Base-by-base conservation (phyloP, 768 basidiomycete species). In the Fomitopsis serialis region DNA sequence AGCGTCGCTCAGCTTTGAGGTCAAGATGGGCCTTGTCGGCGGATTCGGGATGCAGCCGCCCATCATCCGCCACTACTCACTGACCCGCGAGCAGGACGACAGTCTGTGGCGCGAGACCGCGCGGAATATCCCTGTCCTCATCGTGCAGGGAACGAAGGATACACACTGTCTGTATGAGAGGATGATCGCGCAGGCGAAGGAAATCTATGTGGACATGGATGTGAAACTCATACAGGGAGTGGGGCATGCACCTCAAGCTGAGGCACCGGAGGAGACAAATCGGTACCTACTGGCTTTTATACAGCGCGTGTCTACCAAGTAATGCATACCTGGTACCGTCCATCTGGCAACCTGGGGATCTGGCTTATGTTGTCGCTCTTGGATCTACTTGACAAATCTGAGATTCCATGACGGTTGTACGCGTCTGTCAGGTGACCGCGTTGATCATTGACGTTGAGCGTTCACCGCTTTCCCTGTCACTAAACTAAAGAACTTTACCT, bases 61-160 rank as follows among this genome's bases (percentile, higher is more conserved):
- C 15, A 44, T 44, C 13, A 54, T 56, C 45, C 61, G 66, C 19
- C 40, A 46, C 19, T 51, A 44, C 52, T 54, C 50, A 27, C 19
- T 62, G 50, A 48, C 36, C 23, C 57, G 66, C 45, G 24, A 17
- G 29, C 66, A 65, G 54, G 61, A 62, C 46, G 54, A 55, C 17
- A 45, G 54, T n/a, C 43, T 52, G 13, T 64, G 58, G 58, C 52
- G 57, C 57, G 23, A 45, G 44, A 54, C 43, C 9, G 58, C 60
- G 50, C 45, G 53, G n/a, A 32, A 42, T 22, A 45, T 61, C 12
- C 62, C 60, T 19, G 55, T 60, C 45, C 51, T 65, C 15, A 36
- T 67, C 29, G 36, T 65, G 8, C 62, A 65, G 50, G 66, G 66
- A 21, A 57, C 35, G 36, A 53, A 57, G 51, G 66, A 67, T 48